Evolutionary conservation across 73 alveolate genomes (phyloP), one percentile per base, ranked within the genome.

Genomic region (Blepharisma japonicum): DNA sequence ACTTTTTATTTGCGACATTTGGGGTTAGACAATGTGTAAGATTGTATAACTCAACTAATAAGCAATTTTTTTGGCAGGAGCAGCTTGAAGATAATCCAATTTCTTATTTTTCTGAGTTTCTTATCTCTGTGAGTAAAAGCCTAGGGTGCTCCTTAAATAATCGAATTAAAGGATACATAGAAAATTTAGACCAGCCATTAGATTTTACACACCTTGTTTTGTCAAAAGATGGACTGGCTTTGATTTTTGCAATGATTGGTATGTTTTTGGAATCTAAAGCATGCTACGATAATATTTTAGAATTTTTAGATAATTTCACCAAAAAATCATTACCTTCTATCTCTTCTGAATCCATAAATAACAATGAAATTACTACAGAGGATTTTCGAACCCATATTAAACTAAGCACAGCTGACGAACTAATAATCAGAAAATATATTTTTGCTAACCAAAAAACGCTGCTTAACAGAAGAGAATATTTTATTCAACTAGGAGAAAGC

Each of bases 221-320:
- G n/a, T 14, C 23, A 39, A 61, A 61, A 61, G 74, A 61, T 14
- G 74, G 74, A 2, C 74, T 61, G 14, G 74, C 74, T 61, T 14
- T 61, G 47, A 61, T 39, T 61, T 61, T 2, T 61, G 38, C 74
- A 14, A 61, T 61, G 38, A 39, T 39, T 20, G 74, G 74, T 18
- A 14, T 61, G 47, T 9, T 14, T 14, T 11, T 18, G 47, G 47
- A 14, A n/a, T 39, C 14, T n/a, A 61, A 20, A 18, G 39, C 47
- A 0, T 20, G 14, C 23, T 53, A 53, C 74, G 47, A 8, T 11
- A 18, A 9, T 8, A 25, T 18, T 61, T 61, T 25, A 39, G 42
- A 32, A 32, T 32, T 32, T 32, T 32, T 32, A 32, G 42, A 32
- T 32, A 32, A 32, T 32, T 32, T 32, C 42, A 32, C 42, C 42